Percentiles rank a stretch among this genome's conserved stretches.
phyloP scores from a whole-genome alignment of 805 yeast species.

The Lachancea nothofagi region DNA sequence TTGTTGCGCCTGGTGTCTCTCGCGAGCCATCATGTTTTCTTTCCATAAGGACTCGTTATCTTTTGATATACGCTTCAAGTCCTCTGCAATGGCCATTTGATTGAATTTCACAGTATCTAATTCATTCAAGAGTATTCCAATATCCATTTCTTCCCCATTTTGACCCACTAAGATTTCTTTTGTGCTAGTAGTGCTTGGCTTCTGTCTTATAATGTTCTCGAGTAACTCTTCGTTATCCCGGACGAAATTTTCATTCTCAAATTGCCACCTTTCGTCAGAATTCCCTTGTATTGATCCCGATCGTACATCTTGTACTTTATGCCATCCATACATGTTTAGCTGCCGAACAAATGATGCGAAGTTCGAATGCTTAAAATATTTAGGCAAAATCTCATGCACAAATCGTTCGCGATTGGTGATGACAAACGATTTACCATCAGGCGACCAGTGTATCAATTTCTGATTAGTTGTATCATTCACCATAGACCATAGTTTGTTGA shows the following conservation, averaged over 20 bases:
- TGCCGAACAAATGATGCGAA: slow-evolving; percentile 96
- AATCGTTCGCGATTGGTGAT: slow-evolving; percentile 77
- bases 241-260: slow-evolving; percentile 74
- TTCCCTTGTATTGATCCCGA: slow-evolving; percentile 59
- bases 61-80: slow-evolving; percentile 70
- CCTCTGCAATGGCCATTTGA: slow-evolving; percentile 79
- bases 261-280: slow-evolving; percentile 82
- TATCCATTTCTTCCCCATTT: slow-evolving; percentile 12
- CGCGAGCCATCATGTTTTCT: slow-evolving; percentile 77
- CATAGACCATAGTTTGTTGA: slow-evolving; percentile 92
- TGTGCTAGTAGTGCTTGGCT: slow-evolving; percentile 29
- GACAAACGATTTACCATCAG: slow-evolving; percentile 79
- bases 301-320: slow-evolving; percentile 88
- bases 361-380: slow-evolving; percentile 90
- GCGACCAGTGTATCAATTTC: slow-evolving; percentile 74
- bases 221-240: slow-evolving; percentile 77
- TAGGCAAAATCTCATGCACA: slow-evolving; percentile 79
- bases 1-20: slow-evolving; percentile 77
- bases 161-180: slow-evolving; percentile 21
- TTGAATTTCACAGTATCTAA: slow-evolving; percentile 69
- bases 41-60: slow-evolving; percentile 92
- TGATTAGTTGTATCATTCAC: slow-evolving; percentile 73
- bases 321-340: slow-evolving; percentile 98
- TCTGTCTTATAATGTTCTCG: slow-evolving; percentile 79
- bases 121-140: slow-evolving; percentile 49